Conservation (phyloP, 2,329 filamentous ascomycete species). For the Fusarium equiseti region DNA sequence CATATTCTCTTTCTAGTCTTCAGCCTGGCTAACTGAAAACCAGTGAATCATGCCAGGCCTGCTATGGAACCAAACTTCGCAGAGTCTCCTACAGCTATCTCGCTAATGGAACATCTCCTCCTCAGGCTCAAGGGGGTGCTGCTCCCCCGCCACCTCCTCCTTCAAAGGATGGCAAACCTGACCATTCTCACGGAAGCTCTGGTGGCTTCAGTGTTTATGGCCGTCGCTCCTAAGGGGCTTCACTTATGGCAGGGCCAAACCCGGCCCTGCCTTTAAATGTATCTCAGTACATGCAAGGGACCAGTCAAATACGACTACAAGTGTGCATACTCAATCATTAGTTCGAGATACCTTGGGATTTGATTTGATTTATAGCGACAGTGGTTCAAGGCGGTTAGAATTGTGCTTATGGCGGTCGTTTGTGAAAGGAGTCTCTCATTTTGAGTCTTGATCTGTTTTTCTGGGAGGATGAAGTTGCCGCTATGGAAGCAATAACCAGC, state of each 20-base stretch:
- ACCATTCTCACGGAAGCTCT: slow-evolving; percentile 25
- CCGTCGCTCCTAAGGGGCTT: slow-evolving; percentile 13
- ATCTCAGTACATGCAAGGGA: slow-evolving; percentile 38
- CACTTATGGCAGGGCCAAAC: not conserved
- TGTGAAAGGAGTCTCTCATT: slow-evolving; percentile 21
- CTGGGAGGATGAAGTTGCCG: not conserved
- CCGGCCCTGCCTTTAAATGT: slow-evolving; percentile 33
- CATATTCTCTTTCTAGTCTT: not conserved
- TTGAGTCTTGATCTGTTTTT: slow-evolving; percentile 5
- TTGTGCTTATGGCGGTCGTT: slow-evolving; percentile 13
- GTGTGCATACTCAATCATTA: slow-evolving; percentile 30
- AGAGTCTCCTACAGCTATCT: slow-evolving; percentile 42
- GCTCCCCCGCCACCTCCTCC: slow-evolving; percentile 33
- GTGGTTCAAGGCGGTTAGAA: not conserved
- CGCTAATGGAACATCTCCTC: slow-evolving; percentile 15
- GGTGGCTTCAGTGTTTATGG: slow-evolving; percentile 32
- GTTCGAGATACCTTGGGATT: slow-evolving; percentile 35
- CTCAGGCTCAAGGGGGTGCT: slow-evolving; percentile 16
- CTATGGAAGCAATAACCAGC: slow-evolving; percentile 3
- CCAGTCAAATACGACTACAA: slow-evolving; percentile 24
- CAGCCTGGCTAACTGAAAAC: not conserved
- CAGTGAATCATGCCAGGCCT: slow-evolving; percentile 37
- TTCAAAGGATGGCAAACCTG: slow-evolving; percentile 27
- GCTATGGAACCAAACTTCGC: slow-evolving; percentile 43
- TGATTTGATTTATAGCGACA: slow-evolving; percentile 14